Evolutionary conservation across 2,329 filamentous ascomycete species (phyloP), one percentile per base, ranked within the genome.

Genomic region (Cryphonectria radicalis): DNA sequence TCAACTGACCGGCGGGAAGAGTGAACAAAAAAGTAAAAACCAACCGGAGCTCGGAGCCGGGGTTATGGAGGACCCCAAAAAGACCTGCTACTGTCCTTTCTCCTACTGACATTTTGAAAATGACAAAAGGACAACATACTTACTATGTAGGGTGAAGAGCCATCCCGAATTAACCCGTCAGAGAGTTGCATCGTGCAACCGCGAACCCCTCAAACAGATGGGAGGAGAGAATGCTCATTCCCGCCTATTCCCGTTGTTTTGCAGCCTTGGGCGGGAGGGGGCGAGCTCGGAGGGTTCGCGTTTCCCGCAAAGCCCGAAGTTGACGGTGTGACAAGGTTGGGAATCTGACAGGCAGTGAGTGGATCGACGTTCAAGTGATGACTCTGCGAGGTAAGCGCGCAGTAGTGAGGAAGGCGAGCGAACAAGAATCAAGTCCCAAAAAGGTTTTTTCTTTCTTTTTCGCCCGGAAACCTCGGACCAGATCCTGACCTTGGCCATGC

Each of bases 231-330:
- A n/a, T 14, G 25, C 40, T 28, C 46, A 55, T 66, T 66, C 64
- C 64, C 64, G 64, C 46, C 19, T 35, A 55, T 55, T 66, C 28
- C 64, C 43, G 64, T 3, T 37, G 46, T 40, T 25, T 19, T 19
- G 43, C 40, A 22, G 42, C 43, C 46, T 53, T 14, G 6, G 7
- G 19, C 32, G 32, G 43, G 11, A 28, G 19, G 22, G 22, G 63
- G 43, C 32, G 63, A 67, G 32, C 25, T 72, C 67, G 70, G 70
- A 62, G 25, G 32, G 25, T 72, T 69, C 66, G 69, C 57, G 67
- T 62, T 50, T 57, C 28, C 35, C 35, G 40, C 46, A 53, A 62
- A 68, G 42, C 28, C 71, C 68, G 65, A 68, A n/a, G 17, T 32
- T 59, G 59, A 65, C 57, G 64, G 65, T 68, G 68, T 72, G 63